Conservation (phyloP, 139 green algal species). For the Chlorella sp. region DNA sequence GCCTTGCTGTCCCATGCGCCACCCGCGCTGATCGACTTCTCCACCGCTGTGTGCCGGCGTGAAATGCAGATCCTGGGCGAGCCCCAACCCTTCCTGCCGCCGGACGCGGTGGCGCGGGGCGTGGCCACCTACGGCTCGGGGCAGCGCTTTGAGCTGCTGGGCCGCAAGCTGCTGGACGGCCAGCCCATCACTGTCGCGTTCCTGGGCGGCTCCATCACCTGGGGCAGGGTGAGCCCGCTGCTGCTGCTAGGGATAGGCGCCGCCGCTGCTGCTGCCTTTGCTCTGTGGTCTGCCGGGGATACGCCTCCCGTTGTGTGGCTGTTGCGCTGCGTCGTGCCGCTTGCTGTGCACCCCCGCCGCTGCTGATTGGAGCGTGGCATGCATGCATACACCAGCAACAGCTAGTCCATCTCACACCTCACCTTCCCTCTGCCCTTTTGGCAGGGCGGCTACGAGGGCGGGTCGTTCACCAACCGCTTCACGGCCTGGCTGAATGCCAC, state of each 20-base stretch:
- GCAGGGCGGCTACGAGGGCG: conserved; percentile 25
- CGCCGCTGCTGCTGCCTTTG: too few species aligned
- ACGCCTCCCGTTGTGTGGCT: too few species aligned
- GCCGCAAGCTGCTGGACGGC: conserved; percentile 17
- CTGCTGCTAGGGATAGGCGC: not conserved
- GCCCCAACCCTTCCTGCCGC: conserved; percentile 1
- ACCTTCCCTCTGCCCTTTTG: not conserved
- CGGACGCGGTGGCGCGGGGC: conserved; percentile 13
- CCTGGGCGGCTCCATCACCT: conserved; percentile 25
- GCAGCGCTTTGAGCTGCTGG: conserved; percentile 20
- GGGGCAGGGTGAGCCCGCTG: conserved; percentile 12
- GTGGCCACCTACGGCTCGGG: not conserved
- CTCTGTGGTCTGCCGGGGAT: too few species aligned
- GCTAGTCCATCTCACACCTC: not conserved
- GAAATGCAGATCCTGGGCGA: not conserved
- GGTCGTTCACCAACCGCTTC: conserved; percentile 11
- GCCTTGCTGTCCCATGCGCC: too few species aligned
- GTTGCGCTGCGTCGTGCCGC: too few species aligned
- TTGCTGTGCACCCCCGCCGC: too few species aligned
- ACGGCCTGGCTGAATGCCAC: conserved; percentile 24
- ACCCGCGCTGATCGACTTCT: too few species aligned
- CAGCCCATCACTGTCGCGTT: conserved; percentile 2
- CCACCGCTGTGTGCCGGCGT: too few species aligned
- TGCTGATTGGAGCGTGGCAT: too few species aligned
- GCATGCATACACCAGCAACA: not conserved